Evolutionary conservation across 257 asterid species (phyloP), one percentile per base, ranked within the genome.

Genomic region (Jacaranda copaia): DNA sequence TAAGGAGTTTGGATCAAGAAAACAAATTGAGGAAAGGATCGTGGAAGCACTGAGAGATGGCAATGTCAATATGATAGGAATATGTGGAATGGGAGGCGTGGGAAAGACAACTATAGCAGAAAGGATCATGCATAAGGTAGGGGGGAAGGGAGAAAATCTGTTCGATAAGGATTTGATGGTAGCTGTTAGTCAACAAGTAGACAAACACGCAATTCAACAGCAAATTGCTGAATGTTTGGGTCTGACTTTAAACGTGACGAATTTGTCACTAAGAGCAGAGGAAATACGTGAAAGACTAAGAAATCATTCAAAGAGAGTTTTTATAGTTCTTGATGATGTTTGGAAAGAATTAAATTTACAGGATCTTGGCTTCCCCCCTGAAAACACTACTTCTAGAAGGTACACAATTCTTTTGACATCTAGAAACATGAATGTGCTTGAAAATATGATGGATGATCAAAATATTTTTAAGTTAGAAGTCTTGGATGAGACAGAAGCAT

Each of bases 271-370:
- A 4, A 72, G 68, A 72, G 77, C 77, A 62, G n/a, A 13, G 9
- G 12, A 0, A 62, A 13, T 62, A 3, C 25, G 4, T n/a, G 9
- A 6, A 2, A 38, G 70, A 7, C 70, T 64, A 40, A 40, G 1
- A 3, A 52, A 25, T 25, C 32, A 8, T 13, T 5, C 11, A 10
- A 76, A 38, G 18, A 71, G 18, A 1, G 48, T 59, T 20, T 80
- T 83, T 35, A 51, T 83, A 32, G 64, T 83, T 18, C 20, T 83
- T 32, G 87, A 79, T 46, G 81, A 82, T 36, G 51, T 79, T 9
- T 82, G 83, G 86, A 38, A 59, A 59, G 9, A 32, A 40, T n/a
- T 82, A 5, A 55, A 79, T 36, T 51, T 75, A 16, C 25, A 15
- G 12, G 35, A 40, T 18, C 0, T 0, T 3, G 13, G 56, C 8